These are phyloP conservation scores for Prunus mongolica DNA, from an alignment of 306 rosid species.

Conservation along the genomic window DNA sequence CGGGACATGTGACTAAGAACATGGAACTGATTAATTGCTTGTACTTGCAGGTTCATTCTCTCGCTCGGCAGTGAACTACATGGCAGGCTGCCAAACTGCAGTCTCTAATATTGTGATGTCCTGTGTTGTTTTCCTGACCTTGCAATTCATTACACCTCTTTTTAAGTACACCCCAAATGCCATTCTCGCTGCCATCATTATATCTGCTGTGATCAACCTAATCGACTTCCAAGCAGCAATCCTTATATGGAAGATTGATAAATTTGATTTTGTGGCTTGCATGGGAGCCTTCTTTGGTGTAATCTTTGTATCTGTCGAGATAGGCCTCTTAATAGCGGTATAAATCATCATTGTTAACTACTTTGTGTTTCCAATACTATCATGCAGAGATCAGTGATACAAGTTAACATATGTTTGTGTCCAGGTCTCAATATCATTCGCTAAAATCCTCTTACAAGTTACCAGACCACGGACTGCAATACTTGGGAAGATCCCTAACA, in stretches of 20 bases:
- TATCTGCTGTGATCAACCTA: conserved; percentile 81
- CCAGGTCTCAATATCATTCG: conserved; percentile 87
- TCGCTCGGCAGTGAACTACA: conserved; percentile 88
- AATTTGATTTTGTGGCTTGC: conserved; percentile 87
- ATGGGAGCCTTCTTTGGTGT: conserved; percentile 98
- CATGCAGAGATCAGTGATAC: conserved; percentile 11
- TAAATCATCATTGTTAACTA: conserved; percentile 17
- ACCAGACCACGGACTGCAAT: conserved; percentile 91
- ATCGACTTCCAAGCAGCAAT: conserved; percentile 79
- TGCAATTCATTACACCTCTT: conserved; percentile 81
- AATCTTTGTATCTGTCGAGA: conserved; percentile 69
- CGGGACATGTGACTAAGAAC: not conserved
- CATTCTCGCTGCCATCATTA: conserved; percentile 84
- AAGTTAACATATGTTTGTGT: conserved; percentile 6
- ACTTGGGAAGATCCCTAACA: conserved; percentile 80
- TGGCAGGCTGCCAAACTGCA: conserved; percentile 93
- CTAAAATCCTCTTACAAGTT: conserved; percentile 88
- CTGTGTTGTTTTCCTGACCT: conserved; percentile 66
- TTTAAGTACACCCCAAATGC: conserved; percentile 95
- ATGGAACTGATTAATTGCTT: conserved; percentile 18
- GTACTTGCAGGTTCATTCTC: conserved; percentile 81
- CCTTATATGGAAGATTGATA: conserved; percentile 88
- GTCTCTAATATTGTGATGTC: conserved; percentile 93
- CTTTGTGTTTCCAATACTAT: conserved; percentile 16
- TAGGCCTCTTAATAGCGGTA: conserved; percentile 89